phyloP scores from a whole-genome alignment of 176 grass and related monocot species.

The Coix lacrymajobi region DNA sequence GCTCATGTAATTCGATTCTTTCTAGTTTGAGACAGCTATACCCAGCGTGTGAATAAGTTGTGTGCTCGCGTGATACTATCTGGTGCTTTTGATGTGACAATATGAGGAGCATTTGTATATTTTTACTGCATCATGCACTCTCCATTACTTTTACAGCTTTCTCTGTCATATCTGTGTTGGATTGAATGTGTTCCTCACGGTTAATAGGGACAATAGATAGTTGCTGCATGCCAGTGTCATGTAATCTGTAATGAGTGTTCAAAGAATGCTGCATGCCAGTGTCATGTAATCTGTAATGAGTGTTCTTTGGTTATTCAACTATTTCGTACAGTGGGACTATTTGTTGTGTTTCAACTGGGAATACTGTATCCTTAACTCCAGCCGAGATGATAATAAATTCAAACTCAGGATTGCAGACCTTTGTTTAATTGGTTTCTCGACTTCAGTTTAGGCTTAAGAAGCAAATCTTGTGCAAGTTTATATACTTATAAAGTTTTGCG shows the following conservation, averaged over 20 bases:
- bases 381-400: not conserved
- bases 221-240: not conserved
- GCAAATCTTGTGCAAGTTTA: not conserved
- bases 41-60: constrained; percentile 32
- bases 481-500: no score
- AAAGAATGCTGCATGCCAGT: not conserved
- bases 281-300: not conserved
- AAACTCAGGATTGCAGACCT: not conserved
- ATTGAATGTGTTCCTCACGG: not conserved
- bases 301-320: not conserved
- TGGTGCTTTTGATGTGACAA: not conserved
- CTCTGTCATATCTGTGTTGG: not conserved
- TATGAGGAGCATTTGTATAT: not conserved
- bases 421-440: not conserved
- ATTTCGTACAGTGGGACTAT: not conserved
- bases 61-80: not conserved
- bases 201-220: no score
- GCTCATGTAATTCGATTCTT: constrained; percentile 14
- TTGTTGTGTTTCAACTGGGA: not conserved
- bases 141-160: not conserved
- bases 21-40: constrained; percentile 36
- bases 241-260: not conserved
- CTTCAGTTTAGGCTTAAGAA: not conserved
- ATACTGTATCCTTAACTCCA: not conserved
- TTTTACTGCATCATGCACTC: not conserved